phyloP scores from a whole-genome alignment of 1,284 basidiomycete species.

The Stygiomarasmius scandens region DNA sequence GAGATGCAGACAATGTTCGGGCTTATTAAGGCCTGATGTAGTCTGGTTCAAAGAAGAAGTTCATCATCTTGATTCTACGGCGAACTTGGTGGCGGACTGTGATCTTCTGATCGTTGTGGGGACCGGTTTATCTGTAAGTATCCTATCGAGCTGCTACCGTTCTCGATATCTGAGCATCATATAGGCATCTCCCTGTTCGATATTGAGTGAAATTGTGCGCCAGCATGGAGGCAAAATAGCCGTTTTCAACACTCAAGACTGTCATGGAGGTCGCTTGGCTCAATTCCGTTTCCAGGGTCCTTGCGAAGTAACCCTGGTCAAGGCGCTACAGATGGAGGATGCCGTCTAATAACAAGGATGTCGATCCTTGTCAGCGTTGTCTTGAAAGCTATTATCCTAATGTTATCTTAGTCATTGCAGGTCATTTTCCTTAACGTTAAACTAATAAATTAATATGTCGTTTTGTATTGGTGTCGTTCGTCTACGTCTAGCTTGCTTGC shows the following conservation, averaged over 20 bases:
- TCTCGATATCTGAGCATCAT: neutral
- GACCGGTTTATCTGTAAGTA: constrained; percentile 24
- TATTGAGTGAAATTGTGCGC: constrained; percentile 25
- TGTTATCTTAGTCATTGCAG: too few relatives aligned
- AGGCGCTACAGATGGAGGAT: constrained; percentile 8
- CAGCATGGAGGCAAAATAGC: constrained; percentile 41
- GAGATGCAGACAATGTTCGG: constrained; percentile 34
- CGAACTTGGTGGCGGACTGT: constrained; percentile 28
- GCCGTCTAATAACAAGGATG: neutral
- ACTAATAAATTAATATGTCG: too few relatives aligned
- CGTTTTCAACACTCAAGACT: constrained; percentile 44
- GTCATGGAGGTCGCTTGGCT: constrained; percentile 28
- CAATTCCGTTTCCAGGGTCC: constrained; percentile 38
- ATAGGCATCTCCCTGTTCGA: neutral
- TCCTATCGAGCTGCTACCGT: neutral
- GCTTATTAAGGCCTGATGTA: constrained; percentile 43
- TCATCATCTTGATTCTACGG: constrained; percentile 34
- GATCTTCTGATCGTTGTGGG: constrained; percentile 51
- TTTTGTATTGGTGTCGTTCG: too few relatives aligned
- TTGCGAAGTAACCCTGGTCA: constrained; percentile 29
- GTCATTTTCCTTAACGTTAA: too few relatives aligned
- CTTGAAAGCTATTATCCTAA: too few relatives aligned
- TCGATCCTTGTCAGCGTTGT: too few relatives aligned
- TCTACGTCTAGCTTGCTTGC: too few relatives aligned
- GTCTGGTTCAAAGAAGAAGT: constrained; percentile 47